Base-by-base conservation (phyloP, 192 early-diverging fungal species). In the Coemansia sp. region DNA sequence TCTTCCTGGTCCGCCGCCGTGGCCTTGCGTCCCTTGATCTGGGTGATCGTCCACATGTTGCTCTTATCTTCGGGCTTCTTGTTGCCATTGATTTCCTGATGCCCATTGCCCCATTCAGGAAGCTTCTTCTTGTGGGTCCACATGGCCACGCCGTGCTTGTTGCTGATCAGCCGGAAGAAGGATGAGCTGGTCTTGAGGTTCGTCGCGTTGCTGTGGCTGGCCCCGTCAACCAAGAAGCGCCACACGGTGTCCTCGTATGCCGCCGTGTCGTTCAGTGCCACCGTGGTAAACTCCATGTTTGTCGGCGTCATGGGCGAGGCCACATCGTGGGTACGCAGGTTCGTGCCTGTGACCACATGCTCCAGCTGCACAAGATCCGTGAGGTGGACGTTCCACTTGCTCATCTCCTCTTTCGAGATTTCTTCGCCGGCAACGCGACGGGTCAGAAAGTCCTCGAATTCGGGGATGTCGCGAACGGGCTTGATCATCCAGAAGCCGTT, bases 51-150 rank as follows among this genome's bases (percentile, higher is more conserved):
- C 94, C 94, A 99, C 42, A 83, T 55, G 65, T 91, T 92, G 48
- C 71, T 68, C 57, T 83, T 82, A 22, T 94, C 90, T 1, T 72
- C 54, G 34, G 83, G 56, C n/a, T 94, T 92, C 77, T 99, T 99
- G 82, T 96, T 95, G 27, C 97, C 97, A 81, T 98, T 99, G 54
- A 98, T 83, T 61, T 99, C 95, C 64, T 93, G 88, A 69, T 91
- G 89, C 25, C 71, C 82, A 60, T 86, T 89, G 2, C 86, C 97
- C 97, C 97, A 99, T 4, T 88, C 91, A 14, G 97, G 97, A 19
- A 98, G 84, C 48, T 71, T 42, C 47, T 86, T 74, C 34, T 72
- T 62, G 65, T 92, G 88, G 18, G 91, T 90, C 80, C 87, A 89
- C 32, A 97, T 64, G 2, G 86, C 90, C 23, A 98, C 95, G n/a